Conservation (phyloP, 495 filamentous ascomycete species). For the Penicillium crystallinum region DNA sequence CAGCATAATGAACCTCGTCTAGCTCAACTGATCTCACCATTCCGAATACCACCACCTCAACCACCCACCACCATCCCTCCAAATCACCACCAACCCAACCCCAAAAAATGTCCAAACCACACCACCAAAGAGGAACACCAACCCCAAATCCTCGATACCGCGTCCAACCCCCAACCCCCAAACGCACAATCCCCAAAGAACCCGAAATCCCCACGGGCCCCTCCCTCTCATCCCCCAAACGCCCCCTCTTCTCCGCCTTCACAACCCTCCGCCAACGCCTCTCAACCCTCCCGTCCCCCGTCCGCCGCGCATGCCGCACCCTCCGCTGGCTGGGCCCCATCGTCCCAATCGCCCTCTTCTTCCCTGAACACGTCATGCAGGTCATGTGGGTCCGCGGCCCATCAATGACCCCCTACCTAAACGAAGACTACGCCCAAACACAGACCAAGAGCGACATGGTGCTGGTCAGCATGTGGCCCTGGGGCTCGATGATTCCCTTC, state of each 20-base stretch:
- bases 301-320: conserved; percentile 25
- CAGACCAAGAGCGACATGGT: conserved; percentile 49
- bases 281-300: conserved; percentile 27
- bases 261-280: conserved; percentile 29
- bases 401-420: conserved; percentile 76
- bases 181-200: not conserved
- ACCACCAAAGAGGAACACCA: not conserved
- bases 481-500: conserved; percentile 33
- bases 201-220: conserved; percentile 7
- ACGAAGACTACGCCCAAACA: conserved; percentile 55
- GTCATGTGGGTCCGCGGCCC: conserved; percentile 60
- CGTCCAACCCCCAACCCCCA: not conserved
- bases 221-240: conserved; percentile 5
- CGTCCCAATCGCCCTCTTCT: conserved; percentile 59
- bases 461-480: conserved; percentile 44
- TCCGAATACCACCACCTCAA: not conserved
- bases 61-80: not conserved
- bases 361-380: conserved; percentile 58
- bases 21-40: not conserved
- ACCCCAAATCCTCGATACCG: conserved; percentile 1
- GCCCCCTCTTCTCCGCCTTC: conserved; percentile 19
- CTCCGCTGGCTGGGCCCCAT: conserved; percentile 53
- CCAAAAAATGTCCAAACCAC: conserved; percentile 6
- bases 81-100: not conserved
- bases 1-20: not conserved